These are phyloP conservation scores for Clonostachys byssicola DNA, from an alignment of 2,329 filamentous ascomycete genomes.

Conservation along the genomic window DNA sequence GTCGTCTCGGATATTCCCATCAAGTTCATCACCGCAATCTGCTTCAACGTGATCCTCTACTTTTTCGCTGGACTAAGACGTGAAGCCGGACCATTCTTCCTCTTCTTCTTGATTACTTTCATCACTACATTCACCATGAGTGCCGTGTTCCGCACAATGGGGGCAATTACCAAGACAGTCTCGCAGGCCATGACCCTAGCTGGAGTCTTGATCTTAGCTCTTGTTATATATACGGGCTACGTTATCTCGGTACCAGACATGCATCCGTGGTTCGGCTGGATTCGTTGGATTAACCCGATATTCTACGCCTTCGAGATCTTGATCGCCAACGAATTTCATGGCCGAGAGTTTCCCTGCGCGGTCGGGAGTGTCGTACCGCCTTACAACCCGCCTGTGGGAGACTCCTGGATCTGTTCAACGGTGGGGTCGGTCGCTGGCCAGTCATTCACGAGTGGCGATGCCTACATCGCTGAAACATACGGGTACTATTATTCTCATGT, in stretches of 20 bases:
- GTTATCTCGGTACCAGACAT: slow-evolving; percentile 48
- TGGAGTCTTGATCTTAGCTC: slow-evolving; percentile 50
- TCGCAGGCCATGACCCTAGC: slow-evolving; percentile 51
- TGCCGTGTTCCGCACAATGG: slow-evolving; percentile 72
- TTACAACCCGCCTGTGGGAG: slow-evolving; percentile 34
- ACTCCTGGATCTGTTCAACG: slow-evolving; percentile 47
- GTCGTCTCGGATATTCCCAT: slow-evolving; percentile 52
- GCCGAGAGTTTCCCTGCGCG: slow-evolving; percentile 52
- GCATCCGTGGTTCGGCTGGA: slow-evolving; percentile 73
- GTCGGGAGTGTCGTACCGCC: slow-evolving; percentile 23
- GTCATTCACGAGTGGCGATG: slow-evolving; percentile 53
- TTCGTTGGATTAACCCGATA: slow-evolving; percentile 70
- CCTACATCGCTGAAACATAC: slow-evolving; percentile 53
- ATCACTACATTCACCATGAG: slow-evolving; percentile 68
- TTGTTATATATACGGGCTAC: slow-evolving; percentile 60
- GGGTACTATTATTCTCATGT: slow-evolving; percentile 52
- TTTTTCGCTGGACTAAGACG: slow-evolving; percentile 51
- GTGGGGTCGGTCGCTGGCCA: slow-evolving; percentile 51
- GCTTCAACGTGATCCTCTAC: slow-evolving; percentile 55
- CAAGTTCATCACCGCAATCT: slow-evolving; percentile 44
- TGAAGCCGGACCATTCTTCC: slow-evolving; percentile 66
- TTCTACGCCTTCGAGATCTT: slow-evolving; percentile 71
- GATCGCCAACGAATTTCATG: slow-evolving; percentile 69
- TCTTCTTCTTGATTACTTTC: slow-evolving; percentile 70
- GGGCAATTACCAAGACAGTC: slow-evolving; percentile 63